phyloP scores from a whole-genome alignment of 106 monocot genomes.

The Acanthochlamys bracteata region DNA sequence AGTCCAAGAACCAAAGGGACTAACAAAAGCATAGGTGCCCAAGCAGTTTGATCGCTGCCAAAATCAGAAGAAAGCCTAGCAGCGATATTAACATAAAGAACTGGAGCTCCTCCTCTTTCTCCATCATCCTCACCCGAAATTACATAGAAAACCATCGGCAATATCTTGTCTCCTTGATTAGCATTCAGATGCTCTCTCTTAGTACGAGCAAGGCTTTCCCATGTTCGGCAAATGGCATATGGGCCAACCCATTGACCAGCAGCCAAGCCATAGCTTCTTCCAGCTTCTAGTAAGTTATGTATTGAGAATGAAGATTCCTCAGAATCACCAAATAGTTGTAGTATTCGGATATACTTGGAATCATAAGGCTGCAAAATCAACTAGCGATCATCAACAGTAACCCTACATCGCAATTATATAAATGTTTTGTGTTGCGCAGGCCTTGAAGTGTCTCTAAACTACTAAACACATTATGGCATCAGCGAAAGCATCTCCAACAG shows the following conservation, averaged over 20 bases:
- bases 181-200: constrained; percentile 19
- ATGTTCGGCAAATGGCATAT: constrained; percentile 96
- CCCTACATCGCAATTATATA: no score
- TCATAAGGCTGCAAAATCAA: constrained; percentile 79
- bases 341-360: constrained; percentile 50
- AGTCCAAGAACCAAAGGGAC: constrained; percentile 98
- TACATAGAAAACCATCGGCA: constrained; percentile 84
- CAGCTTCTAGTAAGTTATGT: constrained; percentile 89
- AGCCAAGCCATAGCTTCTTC: constrained; percentile 70
- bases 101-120: constrained; percentile 91
- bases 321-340: constrained; percentile 87
- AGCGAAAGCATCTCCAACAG: not conserved
- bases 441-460: no score
- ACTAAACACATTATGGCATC: constrained; percentile 14
- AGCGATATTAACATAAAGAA: constrained; percentile 63
- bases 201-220: constrained; percentile 60
- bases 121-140: constrained; percentile 97
- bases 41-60: constrained; percentile 26
- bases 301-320: constrained; percentile 55
- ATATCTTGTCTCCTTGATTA: constrained; percentile 17
- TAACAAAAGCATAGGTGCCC: constrained; percentile 70
- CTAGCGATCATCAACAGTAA: constrained; percentile 27
- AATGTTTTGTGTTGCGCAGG: no score
- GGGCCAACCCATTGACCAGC: constrained; percentile 96
- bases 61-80: constrained; percentile 47